Evolutionary conservation across 495 filamentous ascomycete genomes (phyloP).

Genomic region (Penicillium crystallinum): DNA sequence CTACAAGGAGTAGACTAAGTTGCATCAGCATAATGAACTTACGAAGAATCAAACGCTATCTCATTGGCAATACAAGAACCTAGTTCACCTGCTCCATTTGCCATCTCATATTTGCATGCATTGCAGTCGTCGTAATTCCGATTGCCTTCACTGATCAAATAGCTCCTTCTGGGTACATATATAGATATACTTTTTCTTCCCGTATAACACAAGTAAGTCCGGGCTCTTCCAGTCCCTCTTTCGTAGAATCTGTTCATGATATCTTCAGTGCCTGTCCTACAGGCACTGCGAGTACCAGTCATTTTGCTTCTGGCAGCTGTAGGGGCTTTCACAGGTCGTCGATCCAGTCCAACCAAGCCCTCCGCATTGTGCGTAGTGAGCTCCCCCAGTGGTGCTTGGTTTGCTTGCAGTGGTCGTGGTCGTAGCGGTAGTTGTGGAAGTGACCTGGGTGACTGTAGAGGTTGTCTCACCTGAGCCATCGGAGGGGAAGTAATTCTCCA

Average conservation of each 20-base stretch:
- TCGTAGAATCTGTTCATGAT: too few species aligned
- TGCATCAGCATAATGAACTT: background rate
- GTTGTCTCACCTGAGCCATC: constrained; percentile 2
- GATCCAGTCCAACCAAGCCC: constrained; percentile 44
- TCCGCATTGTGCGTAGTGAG: constrained; percentile 46
- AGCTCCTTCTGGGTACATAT: too few species aligned
- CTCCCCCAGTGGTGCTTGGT: constrained; percentile 17
- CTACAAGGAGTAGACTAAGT: too few species aligned
- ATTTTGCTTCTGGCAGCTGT: constrained; percentile 33
- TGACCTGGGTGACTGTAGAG: constrained; percentile 7
- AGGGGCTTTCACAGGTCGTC: constrained; percentile 40
- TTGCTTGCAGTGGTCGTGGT: constrained; percentile 21
- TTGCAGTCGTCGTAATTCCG: too few species aligned
- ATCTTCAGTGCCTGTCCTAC: too few species aligned
- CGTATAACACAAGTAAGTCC: too few species aligned
- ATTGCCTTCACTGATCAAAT: too few species aligned
- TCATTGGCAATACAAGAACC: background rate
- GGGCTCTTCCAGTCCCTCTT: too few species aligned
- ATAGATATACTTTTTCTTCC: too few species aligned
- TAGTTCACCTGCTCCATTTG: background rate
- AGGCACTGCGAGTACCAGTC: constrained; percentile 46
- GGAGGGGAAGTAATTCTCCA: constrained; percentile 19
- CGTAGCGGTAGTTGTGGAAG: constrained; percentile 1
- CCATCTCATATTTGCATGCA: background rate
- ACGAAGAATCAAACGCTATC: background rate